Percentiles rank a stretch among this genome's conserved stretches.
Conservation (phyloP, 768 basidiomycete species). For the Polyporus arcularius region DNA sequence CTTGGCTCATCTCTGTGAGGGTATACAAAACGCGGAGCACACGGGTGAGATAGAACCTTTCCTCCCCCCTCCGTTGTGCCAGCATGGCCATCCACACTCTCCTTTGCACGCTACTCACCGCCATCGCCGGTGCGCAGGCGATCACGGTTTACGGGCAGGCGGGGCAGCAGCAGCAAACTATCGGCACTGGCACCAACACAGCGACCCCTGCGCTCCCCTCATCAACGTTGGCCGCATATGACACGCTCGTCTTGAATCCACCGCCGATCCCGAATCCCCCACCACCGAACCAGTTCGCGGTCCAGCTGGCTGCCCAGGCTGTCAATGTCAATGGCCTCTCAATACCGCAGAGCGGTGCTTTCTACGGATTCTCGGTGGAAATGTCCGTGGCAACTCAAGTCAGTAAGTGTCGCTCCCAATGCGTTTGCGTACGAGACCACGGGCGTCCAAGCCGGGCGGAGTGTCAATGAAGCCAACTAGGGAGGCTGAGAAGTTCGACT, state of each 20-base stretch:
- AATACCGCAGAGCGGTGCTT: constrained; percentile 51
- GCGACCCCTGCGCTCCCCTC: constrained; percentile 35
- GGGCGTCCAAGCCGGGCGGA: no score
- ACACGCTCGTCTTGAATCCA: constrained; percentile 49
- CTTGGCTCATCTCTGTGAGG: background rate
- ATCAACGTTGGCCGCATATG: constrained; percentile 52
- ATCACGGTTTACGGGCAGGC: constrained; percentile 26
- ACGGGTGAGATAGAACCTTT: background rate
- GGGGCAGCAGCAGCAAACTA: constrained; percentile 20
- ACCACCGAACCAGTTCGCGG: constrained; percentile 43
- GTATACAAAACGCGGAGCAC: background rate
- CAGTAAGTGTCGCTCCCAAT: constrained; percentile 43
- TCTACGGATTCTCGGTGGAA: constrained; percentile 77
- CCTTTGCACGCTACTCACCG: constrained; percentile 1
- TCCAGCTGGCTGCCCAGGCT: constrained; percentile 38
- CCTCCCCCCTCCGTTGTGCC: background rate
- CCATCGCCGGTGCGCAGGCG: constrained; percentile 5
- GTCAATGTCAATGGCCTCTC: constrained; percentile 35
- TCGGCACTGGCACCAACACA: constrained; percentile 20
- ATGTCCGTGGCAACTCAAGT: constrained; percentile 71
- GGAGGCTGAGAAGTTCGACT: no score
- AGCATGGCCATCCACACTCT: background rate
- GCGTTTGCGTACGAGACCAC: constrained; percentile 22
- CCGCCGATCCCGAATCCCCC: constrained; percentile 51
- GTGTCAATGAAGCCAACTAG: no score